phyloP scores from a whole-genome alignment of 1,139 yeast genomes.

The Zhuliangozyma parablackwelliae region DNA sequence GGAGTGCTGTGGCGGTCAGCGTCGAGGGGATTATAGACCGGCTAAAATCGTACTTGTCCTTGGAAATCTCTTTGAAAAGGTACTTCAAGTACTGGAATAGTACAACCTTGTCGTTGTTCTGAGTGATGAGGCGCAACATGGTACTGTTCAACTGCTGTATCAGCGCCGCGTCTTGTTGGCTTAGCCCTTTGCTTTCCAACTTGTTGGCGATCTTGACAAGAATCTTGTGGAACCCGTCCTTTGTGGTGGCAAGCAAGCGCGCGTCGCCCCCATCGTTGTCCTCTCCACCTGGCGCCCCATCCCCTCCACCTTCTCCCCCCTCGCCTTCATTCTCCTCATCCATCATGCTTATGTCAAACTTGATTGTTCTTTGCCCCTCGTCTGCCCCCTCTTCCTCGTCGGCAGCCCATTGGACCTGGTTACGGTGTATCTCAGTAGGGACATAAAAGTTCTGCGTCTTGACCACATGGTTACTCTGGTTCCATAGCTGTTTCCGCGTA shows the following conservation, averaged over 20 bases:
- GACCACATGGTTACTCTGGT: slow-evolving; percentile 34
- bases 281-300: neutral
- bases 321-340: neutral
- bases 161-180: slow-evolving; percentile 2
- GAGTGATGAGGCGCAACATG: slow-evolving; percentile 20
- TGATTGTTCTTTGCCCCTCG: slow-evolving; percentile 14
- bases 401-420: slow-evolving; percentile 33
- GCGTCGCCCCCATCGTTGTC: neutral
- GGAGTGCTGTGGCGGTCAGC: neutral
- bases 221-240: slow-evolving; percentile 32
- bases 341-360: slow-evolving; percentile 38
- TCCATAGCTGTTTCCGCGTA: slow-evolving; percentile 38
- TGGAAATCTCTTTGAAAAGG: slow-evolving; percentile 32
- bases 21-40: slow-evolving; percentile 33
- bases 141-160: slow-evolving; percentile 22
- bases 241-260: slow-evolving; percentile 27
- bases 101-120: slow-evolving; percentile 20
- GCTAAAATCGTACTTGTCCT: slow-evolving; percentile 17
- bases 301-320: neutral
- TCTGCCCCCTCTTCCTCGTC: slow-evolving; percentile 3
- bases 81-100: slow-evolving; percentile 40
- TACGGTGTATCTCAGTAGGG: slow-evolving; percentile 34
- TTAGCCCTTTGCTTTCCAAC: slow-evolving; percentile 29
- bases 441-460: slow-evolving; percentile 34
- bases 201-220: slow-evolving; percentile 34